Evolutionary conservation across 2,329 filamentous ascomycete genomes (phyloP).

Genomic region (Diaporthe vaccinii): DNA sequence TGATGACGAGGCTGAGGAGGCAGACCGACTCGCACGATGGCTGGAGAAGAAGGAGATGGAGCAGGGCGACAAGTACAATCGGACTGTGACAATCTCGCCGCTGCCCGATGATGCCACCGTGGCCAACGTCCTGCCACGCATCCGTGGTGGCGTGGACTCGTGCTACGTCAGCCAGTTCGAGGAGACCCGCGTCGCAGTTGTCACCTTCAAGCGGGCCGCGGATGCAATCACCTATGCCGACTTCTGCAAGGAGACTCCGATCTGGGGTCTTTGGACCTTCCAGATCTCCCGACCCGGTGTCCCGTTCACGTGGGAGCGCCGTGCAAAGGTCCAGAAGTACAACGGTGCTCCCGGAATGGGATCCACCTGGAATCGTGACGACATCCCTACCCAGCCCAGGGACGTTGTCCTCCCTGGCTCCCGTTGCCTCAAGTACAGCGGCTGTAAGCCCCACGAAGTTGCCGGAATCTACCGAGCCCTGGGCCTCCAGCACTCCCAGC

Average conservation of each 20-base stretch:
- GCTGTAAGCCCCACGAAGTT: neutral
- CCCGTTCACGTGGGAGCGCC: neutral
- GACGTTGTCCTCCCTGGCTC: neutral
- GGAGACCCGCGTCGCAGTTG: neutral
- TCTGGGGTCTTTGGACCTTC: conserved; percentile 6
- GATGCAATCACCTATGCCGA: neutral
- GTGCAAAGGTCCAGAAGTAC: neutral
- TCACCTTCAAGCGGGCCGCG: neutral
- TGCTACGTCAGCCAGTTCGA: neutral
- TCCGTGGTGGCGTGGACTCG: conserved; percentile 22
- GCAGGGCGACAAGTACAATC: neutral
- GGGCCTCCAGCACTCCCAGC: neutral
- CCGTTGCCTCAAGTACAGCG: conserved; percentile 18
- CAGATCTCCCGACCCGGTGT: neutral
- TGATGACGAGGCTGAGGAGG: neutral
- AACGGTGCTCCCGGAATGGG: neutral
- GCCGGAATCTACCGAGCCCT: conserved; percentile 7
- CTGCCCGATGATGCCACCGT: neutral
- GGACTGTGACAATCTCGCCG: neutral
- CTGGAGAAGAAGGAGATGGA: neutral
- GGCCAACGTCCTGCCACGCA: conserved; percentile 22
- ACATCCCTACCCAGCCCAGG: neutral
- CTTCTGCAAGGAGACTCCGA: neutral
- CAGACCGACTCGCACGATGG: neutral
- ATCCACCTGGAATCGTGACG: neutral